A percentile compares a stretch with the other conserved stretches of the same genome.
These are phyloP conservation scores for Microbotryomycetes sp. DNA, from an alignment of 1,284 basidiomycete species.

Conservation along the genomic window DNA sequence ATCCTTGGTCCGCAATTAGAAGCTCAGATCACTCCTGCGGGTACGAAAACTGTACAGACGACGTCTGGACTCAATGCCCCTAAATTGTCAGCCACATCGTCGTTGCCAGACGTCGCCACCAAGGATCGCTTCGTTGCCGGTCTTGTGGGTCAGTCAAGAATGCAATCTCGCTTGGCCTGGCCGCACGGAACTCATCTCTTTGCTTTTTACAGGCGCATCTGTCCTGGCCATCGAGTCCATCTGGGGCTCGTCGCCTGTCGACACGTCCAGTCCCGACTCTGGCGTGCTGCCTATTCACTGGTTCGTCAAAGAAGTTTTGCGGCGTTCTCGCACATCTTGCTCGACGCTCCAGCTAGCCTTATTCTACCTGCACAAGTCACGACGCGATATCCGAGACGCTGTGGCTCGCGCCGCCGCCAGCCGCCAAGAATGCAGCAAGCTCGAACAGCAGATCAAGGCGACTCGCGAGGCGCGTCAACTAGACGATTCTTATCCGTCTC, in stretches of 20 bases:
- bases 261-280: not conserved
- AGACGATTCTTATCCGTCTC: slow-evolving; percentile 17
- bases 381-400: slow-evolving; percentile 29
- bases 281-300: slow-evolving; percentile 31
- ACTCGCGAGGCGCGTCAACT: not conserved
- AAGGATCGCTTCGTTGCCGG: slow-evolving; percentile 32
- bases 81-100: not conserved
- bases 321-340: slow-evolving; percentile 34
- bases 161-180: not conserved
- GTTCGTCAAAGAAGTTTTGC: slow-evolving; percentile 37
- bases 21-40: not conserved
- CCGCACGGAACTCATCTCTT: not conserved
- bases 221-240: slow-evolving; percentile 33
- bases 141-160: slow-evolving; percentile 32
- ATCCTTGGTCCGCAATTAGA: not conserved
- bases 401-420: slow-evolving; percentile 21
- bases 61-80: not conserved
- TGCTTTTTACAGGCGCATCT: slow-evolving; percentile 14
- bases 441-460: slow-evolving; percentile 4
- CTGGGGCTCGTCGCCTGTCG: slow-evolving; percentile 13
- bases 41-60: not conserved
- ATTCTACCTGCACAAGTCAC: slow-evolving; percentile 37
- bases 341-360: slow-evolving; percentile 37
- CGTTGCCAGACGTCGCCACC: not conserved
- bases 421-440: slow-evolving; percentile 2